These are phyloP conservation scores for Xerocomellus dryophilus DNA, from an alignment of 768 basidiomycete genomes.

Conservation along the genomic window DNA sequence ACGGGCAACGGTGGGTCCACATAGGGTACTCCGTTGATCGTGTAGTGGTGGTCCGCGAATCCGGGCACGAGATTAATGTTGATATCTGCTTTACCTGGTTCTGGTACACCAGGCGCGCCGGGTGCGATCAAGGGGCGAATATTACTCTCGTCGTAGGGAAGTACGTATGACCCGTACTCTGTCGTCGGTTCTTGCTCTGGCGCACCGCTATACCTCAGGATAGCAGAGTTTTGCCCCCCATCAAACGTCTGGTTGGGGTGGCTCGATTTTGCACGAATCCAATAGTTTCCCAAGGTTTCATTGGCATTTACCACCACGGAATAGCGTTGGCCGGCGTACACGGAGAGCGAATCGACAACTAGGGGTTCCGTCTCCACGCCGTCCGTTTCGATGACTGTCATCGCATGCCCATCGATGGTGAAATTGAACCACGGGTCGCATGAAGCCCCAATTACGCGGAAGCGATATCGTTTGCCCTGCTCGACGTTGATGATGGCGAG, in stretches of 20 bases:
- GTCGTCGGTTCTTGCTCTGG: slow-evolving; percentile 30
- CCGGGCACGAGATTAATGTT: slow-evolving; percentile 19
- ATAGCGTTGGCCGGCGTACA: slow-evolving; percentile 44
- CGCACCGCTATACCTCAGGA: slow-evolving; percentile 24
- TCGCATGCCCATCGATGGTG: slow-evolving; percentile 25
- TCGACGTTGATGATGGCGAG: slow-evolving; percentile 35
- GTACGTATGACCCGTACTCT: background rate
- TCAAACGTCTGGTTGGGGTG: slow-evolving; percentile 33
- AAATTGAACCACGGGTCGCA: slow-evolving; percentile 33
- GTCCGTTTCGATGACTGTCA: slow-evolving; percentile 43
- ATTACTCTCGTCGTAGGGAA: slow-evolving; percentile 16
- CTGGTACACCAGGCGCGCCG: slow-evolving; percentile 24
- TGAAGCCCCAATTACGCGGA: slow-evolving; percentile 35
- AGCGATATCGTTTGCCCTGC: slow-evolving; percentile 37
- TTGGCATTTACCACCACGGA: slow-evolving; percentile 44
- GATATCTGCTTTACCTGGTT: slow-evolving; percentile 24
- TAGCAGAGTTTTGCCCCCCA: slow-evolving; percentile 23
- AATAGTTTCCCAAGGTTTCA: slow-evolving; percentile 43
- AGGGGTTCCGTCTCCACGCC: slow-evolving; percentile 38
- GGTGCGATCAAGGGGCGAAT: slow-evolving; percentile 19
- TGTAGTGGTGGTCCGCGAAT: background rate
- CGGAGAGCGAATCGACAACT: slow-evolving; percentile 35
- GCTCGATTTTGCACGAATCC: slow-evolving; percentile 11
- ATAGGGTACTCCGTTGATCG: slow-evolving; percentile 10
- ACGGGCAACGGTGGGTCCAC: slow-evolving; percentile 14